These are phyloP conservation scores for Glycine latifolia DNA, from an alignment of 306 rosid genomes.

Conservation along the genomic window DNA sequence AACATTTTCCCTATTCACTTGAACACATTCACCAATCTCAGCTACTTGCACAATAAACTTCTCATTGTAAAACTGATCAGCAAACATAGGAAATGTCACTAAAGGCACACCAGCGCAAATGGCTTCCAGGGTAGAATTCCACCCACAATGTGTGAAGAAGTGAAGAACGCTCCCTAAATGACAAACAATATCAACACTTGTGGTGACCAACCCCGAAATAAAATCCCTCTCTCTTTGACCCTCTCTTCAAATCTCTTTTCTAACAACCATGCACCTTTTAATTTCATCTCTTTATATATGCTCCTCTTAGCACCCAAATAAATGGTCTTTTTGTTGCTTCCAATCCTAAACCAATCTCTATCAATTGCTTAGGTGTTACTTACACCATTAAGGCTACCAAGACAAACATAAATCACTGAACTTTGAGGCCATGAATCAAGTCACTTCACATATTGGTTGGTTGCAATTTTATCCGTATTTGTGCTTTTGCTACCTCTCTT, in stretches of 20 bases:
- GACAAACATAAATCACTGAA: too few relatives aligned
- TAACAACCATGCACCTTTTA: slow-evolving; percentile 42
- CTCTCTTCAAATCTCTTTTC: slow-evolving; percentile 61
- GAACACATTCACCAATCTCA: slow-evolving; percentile 45
- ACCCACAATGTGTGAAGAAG: slow-evolving; percentile 72
- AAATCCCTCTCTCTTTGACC: slow-evolving; percentile 53
- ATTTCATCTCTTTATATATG: slow-evolving; percentile 38
- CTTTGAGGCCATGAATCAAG: too few relatives aligned
- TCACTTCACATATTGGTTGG: too few relatives aligned
- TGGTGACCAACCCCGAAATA: slow-evolving; percentile 70
- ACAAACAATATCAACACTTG: slow-evolving; percentile 59
- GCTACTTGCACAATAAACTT: slow-evolving; percentile 48
- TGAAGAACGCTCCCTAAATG: slow-evolving; percentile 65
- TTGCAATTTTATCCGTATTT: too few relatives aligned
- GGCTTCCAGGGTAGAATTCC: slow-evolving; percentile 68
- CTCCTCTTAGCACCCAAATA: slow-evolving; percentile 66
- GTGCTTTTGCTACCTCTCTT: too few relatives aligned
- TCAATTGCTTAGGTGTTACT: slow-evolving; percentile 48
- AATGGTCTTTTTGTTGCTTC: slow-evolving; percentile 64
- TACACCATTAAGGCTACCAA: too few relatives aligned
- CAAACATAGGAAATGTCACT: slow-evolving; percentile 61
- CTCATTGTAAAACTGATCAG: slow-evolving; percentile 62
- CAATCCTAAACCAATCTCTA: slow-evolving; percentile 62
- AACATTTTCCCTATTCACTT: slow-evolving; percentile 51
- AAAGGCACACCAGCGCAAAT: slow-evolving; percentile 58